phyloP scores from a whole-genome alignment of 345 rosid species.

The Sisymbrium irio region DNA sequence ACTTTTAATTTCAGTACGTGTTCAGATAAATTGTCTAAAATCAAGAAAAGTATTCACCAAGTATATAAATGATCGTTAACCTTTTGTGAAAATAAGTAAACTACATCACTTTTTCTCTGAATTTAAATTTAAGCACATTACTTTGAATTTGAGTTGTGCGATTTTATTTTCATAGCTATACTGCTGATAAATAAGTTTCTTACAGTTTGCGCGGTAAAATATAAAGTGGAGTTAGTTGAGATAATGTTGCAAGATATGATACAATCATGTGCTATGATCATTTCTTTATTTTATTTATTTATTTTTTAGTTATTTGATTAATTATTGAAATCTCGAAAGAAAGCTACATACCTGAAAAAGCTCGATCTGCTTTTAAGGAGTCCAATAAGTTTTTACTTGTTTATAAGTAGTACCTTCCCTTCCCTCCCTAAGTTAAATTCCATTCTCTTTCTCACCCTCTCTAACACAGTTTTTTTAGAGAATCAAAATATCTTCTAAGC shows the following conservation, averaged over 20 bases:
- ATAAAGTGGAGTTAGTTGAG: slow-evolving; percentile 29
- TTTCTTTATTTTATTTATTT: neutral
- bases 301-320: slow-evolving; percentile 3
- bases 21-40: neutral
- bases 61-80: neutral
- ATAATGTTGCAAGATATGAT: slow-evolving; percentile 30
- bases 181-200: neutral
- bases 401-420: slow-evolving; percentile 17
- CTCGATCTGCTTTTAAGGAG: slow-evolving; percentile 25
- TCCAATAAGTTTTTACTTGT: slow-evolving; percentile 5
- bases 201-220: slow-evolving; percentile 13
- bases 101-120: neutral
- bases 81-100: neutral
- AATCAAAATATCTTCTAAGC: neutral
- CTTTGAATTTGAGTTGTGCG: neutral
- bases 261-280: slow-evolving; percentile 33
- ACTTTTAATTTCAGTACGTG: neutral
- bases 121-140: neutral
- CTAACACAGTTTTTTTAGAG: neutral
- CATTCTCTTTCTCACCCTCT: neutral
- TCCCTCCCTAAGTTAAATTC: slow-evolving; percentile 15
- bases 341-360: slow-evolving; percentile 32
- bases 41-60: neutral
- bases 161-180: neutral
- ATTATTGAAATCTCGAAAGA: slow-evolving; percentile 32